Evolutionary conservation across 2,329 filamentous ascomycete genomes (phyloP), one percentile per base, ranked within the genome.

Genomic region (Cladosporium cucumerinum): DNA sequence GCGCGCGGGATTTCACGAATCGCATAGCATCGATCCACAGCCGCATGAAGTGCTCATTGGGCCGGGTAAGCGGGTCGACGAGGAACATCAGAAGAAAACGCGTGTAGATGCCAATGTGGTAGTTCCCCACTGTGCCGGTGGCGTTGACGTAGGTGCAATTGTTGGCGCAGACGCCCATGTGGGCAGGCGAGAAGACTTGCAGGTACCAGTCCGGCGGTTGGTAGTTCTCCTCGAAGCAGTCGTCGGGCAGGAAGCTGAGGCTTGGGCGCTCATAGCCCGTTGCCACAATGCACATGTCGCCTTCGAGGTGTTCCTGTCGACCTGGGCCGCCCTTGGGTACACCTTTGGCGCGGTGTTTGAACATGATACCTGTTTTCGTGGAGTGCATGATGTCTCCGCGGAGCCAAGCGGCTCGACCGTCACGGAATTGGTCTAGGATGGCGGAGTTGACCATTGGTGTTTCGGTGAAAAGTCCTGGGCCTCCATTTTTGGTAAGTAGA

Each of bases 61-160:
- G 92, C 0, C 90, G 84, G 0, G 91, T 88, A 25, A 94, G 79
- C 0, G 91, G 91, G 72, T 96, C 92, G 16, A 89, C 83, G 63
- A 96, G 82, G 74, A 95, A 95, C 91, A 95, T 94, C 70, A 96
- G 85, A 7, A 96, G 80, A 68, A 96, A 89, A 5, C 92, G 84
- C 0, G 91, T 96, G 79, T 95, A 96, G 71, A 96, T 94, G 5
- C 92, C 92, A 54, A 96, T 94, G 72, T 96, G 92, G 84, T 90
- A 94, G 76, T 95, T 93, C 0, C 92, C 90, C 1, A 95, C 90
- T 0, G 89, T 90, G 0, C 91, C 91, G 65, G 95, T 93, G 4
- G 88, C 91, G 62, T 89, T 87, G 64, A 93, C 81, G 69, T 93
- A 96, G 0, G 91, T 95, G 80, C 89, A 89, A 78, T 96, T 96